Evolutionary conservation across 345 rosid genomes (phyloP).

Genomic region (Pistacia vera): DNA sequence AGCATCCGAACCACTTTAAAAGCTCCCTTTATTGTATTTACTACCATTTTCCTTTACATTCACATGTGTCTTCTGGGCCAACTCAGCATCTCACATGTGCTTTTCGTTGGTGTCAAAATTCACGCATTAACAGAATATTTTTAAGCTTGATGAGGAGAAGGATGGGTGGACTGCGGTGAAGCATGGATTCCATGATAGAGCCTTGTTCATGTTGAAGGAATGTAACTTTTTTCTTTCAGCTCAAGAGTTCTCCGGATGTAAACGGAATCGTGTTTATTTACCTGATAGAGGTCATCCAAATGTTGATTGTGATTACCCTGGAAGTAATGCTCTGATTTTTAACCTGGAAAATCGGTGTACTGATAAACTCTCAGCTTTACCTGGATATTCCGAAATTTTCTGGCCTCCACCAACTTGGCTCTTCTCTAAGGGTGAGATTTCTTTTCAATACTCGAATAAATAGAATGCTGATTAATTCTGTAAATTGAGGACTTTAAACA

Average conservation of each 20-base stretch:
- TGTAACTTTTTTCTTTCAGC: constrained; percentile 19
- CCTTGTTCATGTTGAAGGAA: constrained; percentile 19
- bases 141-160: no score
- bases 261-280: constrained; percentile 25
- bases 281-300: background rate
- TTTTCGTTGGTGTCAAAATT: no score
- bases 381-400: background rate
- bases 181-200: constrained; percentile 21
- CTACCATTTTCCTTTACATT: no score
- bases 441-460: no score
- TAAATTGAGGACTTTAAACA: no score
- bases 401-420: constrained; percentile 17
- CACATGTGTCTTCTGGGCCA: no score
- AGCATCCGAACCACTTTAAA: no score
- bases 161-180: no score
- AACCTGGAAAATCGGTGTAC: background rate
- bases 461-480: no score
- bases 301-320: background rate
- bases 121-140: no score
- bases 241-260: constrained; percentile 11
- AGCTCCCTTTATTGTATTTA: no score
- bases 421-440: background rate
- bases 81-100: no score
- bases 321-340: background rate
- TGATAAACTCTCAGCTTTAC: background rate